Conservation (phyloP, 352 stramenopile species). For the Heterotrichella gracilis region DNA sequence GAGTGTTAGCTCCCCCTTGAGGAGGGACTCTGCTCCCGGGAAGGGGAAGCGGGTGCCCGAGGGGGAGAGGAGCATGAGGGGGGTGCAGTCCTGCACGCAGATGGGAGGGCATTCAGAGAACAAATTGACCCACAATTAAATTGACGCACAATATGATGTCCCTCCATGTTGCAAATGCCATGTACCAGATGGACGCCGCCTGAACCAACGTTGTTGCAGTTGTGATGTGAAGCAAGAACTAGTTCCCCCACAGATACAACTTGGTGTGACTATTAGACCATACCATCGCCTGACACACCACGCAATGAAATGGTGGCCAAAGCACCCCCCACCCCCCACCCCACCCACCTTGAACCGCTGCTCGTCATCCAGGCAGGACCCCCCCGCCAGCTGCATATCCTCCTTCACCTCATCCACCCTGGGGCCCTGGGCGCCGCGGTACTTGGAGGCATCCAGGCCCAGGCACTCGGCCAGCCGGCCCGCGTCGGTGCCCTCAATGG, state of each 20-base stretch:
- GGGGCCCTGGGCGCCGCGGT: slow-evolving; percentile 25
- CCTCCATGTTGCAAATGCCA: not conserved
- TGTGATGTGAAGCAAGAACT: not conserved
- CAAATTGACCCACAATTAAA: no score
- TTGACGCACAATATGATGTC: no score
- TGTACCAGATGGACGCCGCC: not conserved
- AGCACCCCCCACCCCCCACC: no score
- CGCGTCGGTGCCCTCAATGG: slow-evolving; percentile 79
- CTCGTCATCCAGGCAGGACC: slow-evolving; percentile 27
- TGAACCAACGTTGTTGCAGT: not conserved
- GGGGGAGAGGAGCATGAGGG: not conserved
- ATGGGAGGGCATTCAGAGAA: no score
- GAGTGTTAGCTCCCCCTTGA: not conserved
- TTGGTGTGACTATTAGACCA: no score
- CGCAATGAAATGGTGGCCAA: not conserved
- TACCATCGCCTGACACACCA: not conserved
- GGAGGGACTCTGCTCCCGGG: not conserved
- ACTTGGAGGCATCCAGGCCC: slow-evolving; percentile 69
- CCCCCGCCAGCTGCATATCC: slow-evolving; percentile 29
- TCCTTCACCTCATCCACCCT: slow-evolving; percentile 14
- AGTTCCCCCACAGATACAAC: not conserved
- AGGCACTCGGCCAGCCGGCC: slow-evolving; percentile 68
- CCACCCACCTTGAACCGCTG: slow-evolving; percentile 31
- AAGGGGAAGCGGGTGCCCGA: not conserved
- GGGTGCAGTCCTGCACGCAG: no score